These are phyloP conservation scores for Penicillium polonicum DNA, from an alignment of 2,329 filamentous ascomycete species.

Conservation along the genomic window DNA sequence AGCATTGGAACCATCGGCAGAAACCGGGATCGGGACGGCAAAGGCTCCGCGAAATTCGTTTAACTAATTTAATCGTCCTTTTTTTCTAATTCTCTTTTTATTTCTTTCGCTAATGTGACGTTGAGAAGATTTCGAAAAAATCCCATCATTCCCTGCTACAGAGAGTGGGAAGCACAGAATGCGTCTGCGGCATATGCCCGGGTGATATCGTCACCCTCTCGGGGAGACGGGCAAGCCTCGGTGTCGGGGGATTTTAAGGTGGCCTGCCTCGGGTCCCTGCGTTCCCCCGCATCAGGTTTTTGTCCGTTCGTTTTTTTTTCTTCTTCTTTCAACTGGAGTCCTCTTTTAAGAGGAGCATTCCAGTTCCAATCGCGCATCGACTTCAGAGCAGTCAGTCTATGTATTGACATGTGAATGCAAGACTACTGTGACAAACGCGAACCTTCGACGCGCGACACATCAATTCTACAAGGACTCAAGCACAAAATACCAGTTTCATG, in stretches of 20 bases:
- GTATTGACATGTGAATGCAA: neutral
- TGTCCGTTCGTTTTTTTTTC: neutral
- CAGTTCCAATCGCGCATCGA: neutral
- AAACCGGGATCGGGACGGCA: conserved; percentile 19
- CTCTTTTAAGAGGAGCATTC: neutral
- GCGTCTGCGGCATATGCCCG: neutral
- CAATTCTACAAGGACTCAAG: neutral
- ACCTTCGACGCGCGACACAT: neutral
- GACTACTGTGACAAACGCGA: neutral
- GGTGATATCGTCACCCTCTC: neutral
- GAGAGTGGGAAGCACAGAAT: neutral
- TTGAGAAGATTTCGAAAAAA: neutral
- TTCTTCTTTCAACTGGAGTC: neutral
- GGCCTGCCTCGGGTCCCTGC: neutral
- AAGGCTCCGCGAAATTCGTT: conserved; percentile 10
- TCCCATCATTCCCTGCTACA: neutral
- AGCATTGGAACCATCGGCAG: conserved; percentile 16
- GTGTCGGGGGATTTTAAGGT: neutral
- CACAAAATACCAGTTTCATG: neutral
- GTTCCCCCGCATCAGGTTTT: conserved; percentile 8
- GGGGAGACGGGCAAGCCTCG: conserved; percentile 2
- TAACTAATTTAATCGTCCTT: neutral
- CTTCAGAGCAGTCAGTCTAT: neutral
- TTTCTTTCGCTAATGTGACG: neutral
- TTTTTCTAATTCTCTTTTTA: conserved; percentile 8